Evolutionary conservation across 2,329 filamentous ascomycete genomes (phyloP).

Genomic region (Lasiodiplodia sp.): DNA sequence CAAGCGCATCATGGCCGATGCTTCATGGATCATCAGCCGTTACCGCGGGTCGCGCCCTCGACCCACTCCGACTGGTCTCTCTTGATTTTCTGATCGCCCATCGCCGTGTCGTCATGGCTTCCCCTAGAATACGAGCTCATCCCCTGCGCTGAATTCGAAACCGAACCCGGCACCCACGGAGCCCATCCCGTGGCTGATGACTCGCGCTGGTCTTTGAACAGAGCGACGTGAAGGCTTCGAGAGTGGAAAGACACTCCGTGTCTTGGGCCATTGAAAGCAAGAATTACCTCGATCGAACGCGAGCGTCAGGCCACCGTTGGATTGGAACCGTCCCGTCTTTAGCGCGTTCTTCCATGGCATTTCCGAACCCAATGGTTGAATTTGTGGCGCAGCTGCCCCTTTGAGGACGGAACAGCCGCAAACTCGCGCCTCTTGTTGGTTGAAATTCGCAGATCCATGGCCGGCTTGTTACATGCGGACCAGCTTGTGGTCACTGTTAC

Average conservation of each 20-base stretch:
- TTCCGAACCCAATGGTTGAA: no score
- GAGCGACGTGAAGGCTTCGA: neutral
- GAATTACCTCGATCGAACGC: no score
- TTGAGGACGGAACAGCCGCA: neutral
- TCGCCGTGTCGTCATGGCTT: slow-evolving; percentile 18
- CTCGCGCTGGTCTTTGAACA: neutral
- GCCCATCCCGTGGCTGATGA: neutral
- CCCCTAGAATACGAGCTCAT: slow-evolving; percentile 16
- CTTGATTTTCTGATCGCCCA: neutral
- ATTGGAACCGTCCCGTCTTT: neutral
- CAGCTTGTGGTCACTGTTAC: slow-evolving; percentile 6
- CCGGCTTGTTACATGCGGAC: neutral
- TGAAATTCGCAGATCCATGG: neutral
- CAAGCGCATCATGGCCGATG: neutral
- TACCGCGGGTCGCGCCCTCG: neutral
- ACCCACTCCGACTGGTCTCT: neutral
- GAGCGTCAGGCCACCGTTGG: neutral
- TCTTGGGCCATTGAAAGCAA: no score
- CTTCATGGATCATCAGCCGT: neutral
- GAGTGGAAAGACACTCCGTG: no score
- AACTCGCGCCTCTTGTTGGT: neutral
- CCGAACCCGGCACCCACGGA: neutral
- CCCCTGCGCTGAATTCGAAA: neutral
- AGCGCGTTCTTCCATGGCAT: neutral
- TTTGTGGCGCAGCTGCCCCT: slow-evolving; percentile 10